These are phyloP conservation scores for Scheffersomyces coipomensis DNA, from an alignment of 805 yeast genomes.

Conservation along the genomic window DNA sequence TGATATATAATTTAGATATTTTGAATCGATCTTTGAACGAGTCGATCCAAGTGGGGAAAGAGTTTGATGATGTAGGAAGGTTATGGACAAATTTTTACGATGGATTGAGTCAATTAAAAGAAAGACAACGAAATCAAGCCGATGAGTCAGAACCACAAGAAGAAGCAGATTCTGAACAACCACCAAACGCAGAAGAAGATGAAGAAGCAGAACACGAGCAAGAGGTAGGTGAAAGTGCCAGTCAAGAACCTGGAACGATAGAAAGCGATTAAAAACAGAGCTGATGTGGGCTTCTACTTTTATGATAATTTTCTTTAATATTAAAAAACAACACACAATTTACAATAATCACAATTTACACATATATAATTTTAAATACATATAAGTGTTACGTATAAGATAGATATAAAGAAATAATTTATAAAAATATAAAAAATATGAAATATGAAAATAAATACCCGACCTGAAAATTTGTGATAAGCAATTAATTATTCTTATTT, in stretches of 20 bases:
- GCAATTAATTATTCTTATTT: no score
- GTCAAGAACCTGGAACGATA: neutral
- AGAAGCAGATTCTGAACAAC: neutral
- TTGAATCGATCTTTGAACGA: slow-evolving; percentile 67
- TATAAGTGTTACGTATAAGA: no score
- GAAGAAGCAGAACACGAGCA: neutral
- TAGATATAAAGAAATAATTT: no score
- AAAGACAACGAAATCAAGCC: slow-evolving; percentile 2
- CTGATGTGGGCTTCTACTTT: no score
- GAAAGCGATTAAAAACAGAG: no score
- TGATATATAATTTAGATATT: slow-evolving; percentile 60
- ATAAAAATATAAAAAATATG: no score
- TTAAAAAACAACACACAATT: no score
- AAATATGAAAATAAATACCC: no score
- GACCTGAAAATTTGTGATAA: no score
- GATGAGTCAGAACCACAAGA: slow-evolving; percentile 1
- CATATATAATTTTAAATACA: no score
- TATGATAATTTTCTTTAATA: no score
- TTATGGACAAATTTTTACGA: slow-evolving; percentile 71
- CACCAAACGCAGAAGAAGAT: neutral
- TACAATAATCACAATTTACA: no score
- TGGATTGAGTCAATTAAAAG: slow-evolving; percentile 34
- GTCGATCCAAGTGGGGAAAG: slow-evolving; percentile 71
- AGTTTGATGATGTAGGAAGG: slow-evolving; percentile 67
- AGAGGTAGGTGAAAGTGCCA: neutral